Evolutionary conservation across 75 land plant genomes (phyloP), one percentile per base, ranked within the genome.

Genomic region (Selaginella tamariscina): DNA sequence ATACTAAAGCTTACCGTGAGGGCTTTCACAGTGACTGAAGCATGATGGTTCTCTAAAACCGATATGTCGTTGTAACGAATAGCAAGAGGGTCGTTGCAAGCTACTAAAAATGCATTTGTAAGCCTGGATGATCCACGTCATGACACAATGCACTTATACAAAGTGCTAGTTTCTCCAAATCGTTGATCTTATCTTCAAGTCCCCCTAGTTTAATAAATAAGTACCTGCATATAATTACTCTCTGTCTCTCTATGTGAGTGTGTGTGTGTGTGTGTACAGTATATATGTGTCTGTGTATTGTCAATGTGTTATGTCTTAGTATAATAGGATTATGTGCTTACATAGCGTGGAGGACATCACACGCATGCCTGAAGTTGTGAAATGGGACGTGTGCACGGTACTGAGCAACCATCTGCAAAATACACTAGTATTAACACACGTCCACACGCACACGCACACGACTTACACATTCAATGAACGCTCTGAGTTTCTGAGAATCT

Each of bases 61-160:
- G 80, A 69, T 27, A 68, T 39, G 31, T 78, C 80, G 65, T 78
- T 78, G 64, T 78, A 78, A 21, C 78, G 65, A 2, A 78, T 55
- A 31, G 80, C 80, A 74, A 78, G 77, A 31, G 80, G 80, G 39
- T 78, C 80, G 55, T 74, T 69, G 13, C 66, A 57, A 31, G 59
- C 72, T 0, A 77, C 65, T 0, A 78, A 62, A 33, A 78, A 78
- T 54, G 78, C 56, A 65, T 78, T 78, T 11, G 72, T 78, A 18
- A 78, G 78, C 15, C 80, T 15, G 80, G 80, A 69, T 78, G 80
- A 70, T 78, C 80, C 18, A 78, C 80, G 30, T 78, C 80, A 69
- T 78, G 80, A 71, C 80, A 78, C 1, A 78, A 20, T 69, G 80
- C 80, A 54, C 77, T 70, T 39, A 78, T 23, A 0, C 32, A 32